Conservation (phyloP, 2,329 filamentous ascomycete species). For the Xylaria polymorpha region DNA sequence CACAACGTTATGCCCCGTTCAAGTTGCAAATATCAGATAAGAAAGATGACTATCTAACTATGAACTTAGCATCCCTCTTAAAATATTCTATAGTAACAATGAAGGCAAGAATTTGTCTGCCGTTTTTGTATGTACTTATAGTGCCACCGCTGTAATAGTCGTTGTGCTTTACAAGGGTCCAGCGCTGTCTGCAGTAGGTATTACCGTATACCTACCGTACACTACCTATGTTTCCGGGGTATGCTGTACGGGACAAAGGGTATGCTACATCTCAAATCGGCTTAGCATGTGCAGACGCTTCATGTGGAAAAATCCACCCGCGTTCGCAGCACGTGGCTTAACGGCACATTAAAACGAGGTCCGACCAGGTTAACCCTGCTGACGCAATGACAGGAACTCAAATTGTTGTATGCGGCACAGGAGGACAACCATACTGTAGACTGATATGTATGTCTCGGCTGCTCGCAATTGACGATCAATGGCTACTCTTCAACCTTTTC, state of each 20-base stretch:
- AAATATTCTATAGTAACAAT: not conserved
- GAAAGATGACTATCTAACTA: not conserved
- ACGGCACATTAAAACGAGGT: conserved; percentile 3
- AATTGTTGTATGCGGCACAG: conserved; percentile 28
- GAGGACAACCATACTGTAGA: not conserved
- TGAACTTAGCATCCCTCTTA: not conserved
- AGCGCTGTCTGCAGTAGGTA: not conserved
- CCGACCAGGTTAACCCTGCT: not conserved
- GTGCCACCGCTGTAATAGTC: not conserved
- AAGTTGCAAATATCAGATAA: not conserved
- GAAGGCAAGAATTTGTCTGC: not conserved
- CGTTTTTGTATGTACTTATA: not conserved
- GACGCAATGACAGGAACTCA: conserved; percentile 21
- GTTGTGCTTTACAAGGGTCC: not conserved
- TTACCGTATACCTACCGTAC: too few species aligned
- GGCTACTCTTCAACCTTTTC: conserved; percentile 13
- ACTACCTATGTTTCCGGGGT: not conserved
- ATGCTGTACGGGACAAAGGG: not conserved
- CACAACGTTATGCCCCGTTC: not conserved
- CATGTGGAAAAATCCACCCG: conserved; percentile 6
- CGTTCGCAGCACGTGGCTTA: conserved; percentile 14
- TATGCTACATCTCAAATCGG: conserved; percentile 1
- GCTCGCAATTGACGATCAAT: not conserved
- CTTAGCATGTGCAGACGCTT: not conserved
- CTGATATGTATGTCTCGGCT: not conserved